Base-by-base conservation (phyloP, 2,329 filamentous ascomycete species). In the Colletotrichum navitas region DNA sequence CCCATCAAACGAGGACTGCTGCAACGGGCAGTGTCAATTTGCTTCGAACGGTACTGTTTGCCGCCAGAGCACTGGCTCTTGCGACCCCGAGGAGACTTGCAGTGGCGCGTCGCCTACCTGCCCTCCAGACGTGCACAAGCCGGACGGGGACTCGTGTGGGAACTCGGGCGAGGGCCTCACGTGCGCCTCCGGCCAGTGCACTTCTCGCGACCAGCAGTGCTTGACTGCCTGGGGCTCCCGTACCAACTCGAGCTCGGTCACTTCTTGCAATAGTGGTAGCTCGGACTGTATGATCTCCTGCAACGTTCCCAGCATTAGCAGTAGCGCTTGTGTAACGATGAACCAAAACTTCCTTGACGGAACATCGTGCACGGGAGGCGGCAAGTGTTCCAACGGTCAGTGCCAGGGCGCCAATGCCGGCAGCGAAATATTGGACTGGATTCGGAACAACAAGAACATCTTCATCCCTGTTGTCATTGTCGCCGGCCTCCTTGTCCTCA, bases 271-370 rank as follows among this genome's bases (percentile, higher is more conserved):
- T 74, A 85, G 84, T 65, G 86, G 87, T 45, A 91, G 90, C 61
- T 68, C 66, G 24, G 65, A 69, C 47, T 99, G 96, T 82, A 86
- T 88, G 74, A 84, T 98, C 62, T 91, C 90, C 60, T 99, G 96
- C 81, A 86, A 88, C 3, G 92, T 91, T 32, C 90, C 93, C 5
- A 85, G 89, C 68, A 91, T 95, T 69, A 89, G 89, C 10, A 74
- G 84, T 7, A 88, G 89, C 69, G 85, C 87, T 10, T 97, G 94
- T 81, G 91, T 92, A 72, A 88, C 88, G 29, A 89, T 97, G 83
- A 91, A 93, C 79, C 94, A 98, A 79, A 96, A 97, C 82, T 98
- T 97, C 82, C 85, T 98, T 39, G 96, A 99, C 79, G 96, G 96
- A 24, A 98, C 96, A 1, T 84, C 88, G 1, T 99, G 96, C 79